A percentile compares a stretch with the other conserved stretches of the same genome.
Conservation (phyloP, 2,329 filamentous ascomycete species). For the Diaporthe citriasiana region DNA sequence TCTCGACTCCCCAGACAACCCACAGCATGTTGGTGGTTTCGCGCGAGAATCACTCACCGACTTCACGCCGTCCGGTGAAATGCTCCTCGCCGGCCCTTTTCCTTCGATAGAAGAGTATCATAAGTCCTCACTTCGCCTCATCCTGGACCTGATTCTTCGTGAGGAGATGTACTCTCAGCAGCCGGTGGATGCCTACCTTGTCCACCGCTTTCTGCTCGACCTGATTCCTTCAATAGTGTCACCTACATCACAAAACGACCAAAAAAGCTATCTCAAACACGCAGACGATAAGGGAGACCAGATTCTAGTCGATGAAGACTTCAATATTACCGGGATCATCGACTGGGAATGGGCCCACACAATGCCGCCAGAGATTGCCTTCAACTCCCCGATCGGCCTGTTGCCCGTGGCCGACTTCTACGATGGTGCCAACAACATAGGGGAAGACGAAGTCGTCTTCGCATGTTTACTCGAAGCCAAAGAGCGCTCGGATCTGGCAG, state of each 20-base stretch:
- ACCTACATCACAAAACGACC: neutral
- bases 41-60: neutral
- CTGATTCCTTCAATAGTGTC: neutral
- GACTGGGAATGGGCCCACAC: conserved; percentile 52
- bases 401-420: neutral
- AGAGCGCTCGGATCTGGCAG: neutral
- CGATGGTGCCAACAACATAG: neutral
- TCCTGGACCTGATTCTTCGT: neutral
- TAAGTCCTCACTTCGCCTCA: neutral
- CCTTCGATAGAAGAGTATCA: neutral
- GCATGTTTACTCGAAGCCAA: neutral
- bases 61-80: neutral
- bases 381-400: neutral
- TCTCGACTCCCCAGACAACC: neutral
- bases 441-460: neutral
- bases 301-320: conserved; percentile 60
- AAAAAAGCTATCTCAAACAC: neutral
- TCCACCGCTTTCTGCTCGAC: neutral
- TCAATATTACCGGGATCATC: conserved; percentile 63
- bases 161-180: neutral
- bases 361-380: neutral
- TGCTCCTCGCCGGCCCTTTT: neutral
- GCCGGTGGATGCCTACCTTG: neutral
- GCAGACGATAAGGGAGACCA: conserved; percentile 46
- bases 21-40: neutral